Evolutionary conservation across 352 stramenopile genomes (phyloP), one percentile per base, ranked within the genome.

Genomic region (Phytophthora pini): DNA sequence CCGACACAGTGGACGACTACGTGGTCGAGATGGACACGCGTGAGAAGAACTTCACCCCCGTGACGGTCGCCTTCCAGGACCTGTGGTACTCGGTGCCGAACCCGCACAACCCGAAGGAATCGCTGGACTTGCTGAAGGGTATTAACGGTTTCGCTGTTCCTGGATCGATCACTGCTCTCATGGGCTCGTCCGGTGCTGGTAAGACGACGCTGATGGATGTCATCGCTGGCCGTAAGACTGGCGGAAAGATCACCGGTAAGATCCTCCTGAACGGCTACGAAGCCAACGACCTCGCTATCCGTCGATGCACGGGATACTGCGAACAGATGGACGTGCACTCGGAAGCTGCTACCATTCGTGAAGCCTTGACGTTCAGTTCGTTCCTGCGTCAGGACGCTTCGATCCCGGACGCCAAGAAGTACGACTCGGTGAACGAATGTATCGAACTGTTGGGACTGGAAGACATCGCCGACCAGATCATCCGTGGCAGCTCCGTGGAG

Each of bases 161-260:
- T 2, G 79, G 80, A 9, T 68, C 57, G 1, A 70, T 88, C 17
- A 79, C 74, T 0, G 79, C 79, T 11, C 56, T 89, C 22, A 85
- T 87, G 71, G 80, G 80, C 1, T 75, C 75, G 0, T 77, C 70
- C 0, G 82, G 84, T 44, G 80, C 65, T 43, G 59, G 54, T 7
- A 69, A 74, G 45, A 74, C 65, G 4, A 74, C 65, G 0, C n/a
- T 74, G 75, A 90, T 97, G 66, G 92, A 98, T 73, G 92, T 98
- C 2, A 91, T 98, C 31, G 88, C 93, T 8, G 73, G 94, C 17
- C 78, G 93, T 45, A 98, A 49, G 43, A 49, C 43, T 22, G 79
- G 78, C 15, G 93, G 93, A 20, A 80, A 51, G 6, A 85, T 97
- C 52, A 67, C 60, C 29, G 92, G 93, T 32, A 69, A 94, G 12